A percentile compares a stretch with the other conserved stretches of the same genome.
phyloP scores from a whole-genome alignment of 345 rosid species.

The Salix brachista region DNA sequence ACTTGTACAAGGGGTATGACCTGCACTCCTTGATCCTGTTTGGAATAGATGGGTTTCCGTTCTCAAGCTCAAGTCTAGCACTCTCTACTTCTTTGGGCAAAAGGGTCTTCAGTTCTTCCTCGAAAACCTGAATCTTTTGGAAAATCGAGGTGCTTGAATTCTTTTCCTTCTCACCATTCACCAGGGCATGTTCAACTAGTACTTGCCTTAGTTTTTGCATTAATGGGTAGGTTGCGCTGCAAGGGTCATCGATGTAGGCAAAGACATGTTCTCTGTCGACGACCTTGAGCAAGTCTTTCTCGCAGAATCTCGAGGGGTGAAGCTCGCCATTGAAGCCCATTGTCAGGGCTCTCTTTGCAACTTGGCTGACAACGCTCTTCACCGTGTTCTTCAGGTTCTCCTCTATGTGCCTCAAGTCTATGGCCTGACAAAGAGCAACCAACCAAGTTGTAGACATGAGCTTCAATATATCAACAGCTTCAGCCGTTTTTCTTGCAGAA shows the following conservation, averaged over 20 bases:
- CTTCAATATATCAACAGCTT: constrained; percentile 31
- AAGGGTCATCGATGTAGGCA: constrained; percentile 30
- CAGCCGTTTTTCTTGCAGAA: constrained; percentile 30
- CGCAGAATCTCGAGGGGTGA: constrained; percentile 30
- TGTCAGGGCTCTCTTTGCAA: constrained; percentile 24
- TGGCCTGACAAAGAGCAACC: constrained; percentile 31
- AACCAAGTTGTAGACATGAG: constrained; percentile 28
- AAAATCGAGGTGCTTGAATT: constrained; percentile 22
- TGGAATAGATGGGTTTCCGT: constrained; percentile 14
- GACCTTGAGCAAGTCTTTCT: constrained; percentile 27
- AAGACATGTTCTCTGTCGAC: constrained; percentile 23
- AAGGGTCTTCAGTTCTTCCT: constrained; percentile 20
- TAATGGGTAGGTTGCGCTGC: constrained; percentile 27
- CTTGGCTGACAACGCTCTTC: constrained; percentile 26
- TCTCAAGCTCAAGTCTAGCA: constrained; percentile 23
- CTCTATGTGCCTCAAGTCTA: constrained; percentile 32
- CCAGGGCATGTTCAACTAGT: constrained; percentile 29
- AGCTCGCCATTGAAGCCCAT: constrained; percentile 26
- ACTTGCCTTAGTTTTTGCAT: constrained; percentile 33
- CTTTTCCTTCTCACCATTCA: constrained; percentile 21
- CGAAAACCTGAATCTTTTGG: constrained; percentile 21
- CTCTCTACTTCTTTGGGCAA: constrained; percentile 29
- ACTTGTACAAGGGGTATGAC: constrained; percentile 32
- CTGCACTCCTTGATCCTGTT: constrained; percentile 30
- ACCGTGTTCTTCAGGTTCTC: constrained; percentile 25